A percentile compares a stretch with the other conserved stretches of the same genome.
These are phyloP conservation scores for Mercurialis annua DNA, from an alignment of 345 rosid species.

Conservation along the genomic window DNA sequence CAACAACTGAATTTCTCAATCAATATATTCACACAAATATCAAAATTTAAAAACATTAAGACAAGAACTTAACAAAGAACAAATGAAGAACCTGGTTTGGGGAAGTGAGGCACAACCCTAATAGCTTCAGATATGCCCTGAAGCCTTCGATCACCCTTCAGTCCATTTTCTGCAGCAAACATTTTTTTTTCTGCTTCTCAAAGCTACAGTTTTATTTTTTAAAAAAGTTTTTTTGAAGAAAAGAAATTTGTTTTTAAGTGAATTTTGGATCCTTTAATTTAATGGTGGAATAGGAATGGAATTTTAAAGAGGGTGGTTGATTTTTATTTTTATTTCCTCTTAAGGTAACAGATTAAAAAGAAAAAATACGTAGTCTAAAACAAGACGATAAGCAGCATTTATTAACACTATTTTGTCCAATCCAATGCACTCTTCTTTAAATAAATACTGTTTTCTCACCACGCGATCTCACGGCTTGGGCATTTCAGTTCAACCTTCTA, in stretches of 20 bases:
- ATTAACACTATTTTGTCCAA: conserved; percentile 43
- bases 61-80: not conserved
- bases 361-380: conserved; percentile 21
- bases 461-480: conserved; percentile 21
- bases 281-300: not conserved
- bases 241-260: not conserved
- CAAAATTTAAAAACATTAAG: not conserved
- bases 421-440: conserved; percentile 31
- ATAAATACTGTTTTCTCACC: not conserved
- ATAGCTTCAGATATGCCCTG: conserved; percentile 61
- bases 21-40: not conserved
- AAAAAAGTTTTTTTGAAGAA: not conserved
- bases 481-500: not conserved
- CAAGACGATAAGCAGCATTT: conserved; percentile 30
- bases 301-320: not conserved
- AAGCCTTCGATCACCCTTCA: conserved; percentile 67
- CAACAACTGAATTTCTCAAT: not conserved
- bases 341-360: conserved; percentile 5
- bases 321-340: conserved; percentile 19
- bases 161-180: conserved; percentile 79
- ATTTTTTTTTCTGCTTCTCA: conserved; percentile 19
- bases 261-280: not conserved
- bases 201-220: too few species aligned
- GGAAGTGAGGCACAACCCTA: conserved; percentile 72
- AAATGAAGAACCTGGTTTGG: conserved; percentile 49